These are phyloP conservation scores for Turritis glabra DNA, from an alignment of 345 rosid species.

Conservation along the genomic window DNA sequence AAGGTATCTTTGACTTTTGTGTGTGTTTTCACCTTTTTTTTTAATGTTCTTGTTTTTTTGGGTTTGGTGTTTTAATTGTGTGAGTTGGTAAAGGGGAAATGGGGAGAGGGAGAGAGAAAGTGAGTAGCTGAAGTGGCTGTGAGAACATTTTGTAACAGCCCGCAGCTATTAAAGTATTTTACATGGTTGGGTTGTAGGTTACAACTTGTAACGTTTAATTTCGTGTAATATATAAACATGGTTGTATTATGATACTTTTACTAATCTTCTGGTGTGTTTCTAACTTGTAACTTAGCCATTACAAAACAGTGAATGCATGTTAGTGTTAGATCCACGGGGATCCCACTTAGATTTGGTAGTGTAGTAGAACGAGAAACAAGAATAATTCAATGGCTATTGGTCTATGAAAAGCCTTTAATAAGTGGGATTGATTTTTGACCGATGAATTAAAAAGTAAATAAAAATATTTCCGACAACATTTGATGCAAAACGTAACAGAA, in stretches of 20 bases:
- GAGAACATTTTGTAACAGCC: conserved; percentile 43
- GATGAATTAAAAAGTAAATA: neutral
- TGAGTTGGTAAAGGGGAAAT: conserved; percentile 16
- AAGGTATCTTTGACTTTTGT: conserved; percentile 40
- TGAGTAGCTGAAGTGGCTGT: conserved; percentile 39
- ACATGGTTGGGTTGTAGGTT: conserved; percentile 25
- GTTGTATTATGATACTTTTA: conserved; percentile 18
- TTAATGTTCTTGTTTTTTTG: neutral
- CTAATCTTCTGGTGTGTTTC: neutral
- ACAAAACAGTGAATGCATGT: conserved; percentile 14
- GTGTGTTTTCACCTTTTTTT: conserved; percentile 18
- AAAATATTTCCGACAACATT: conserved; percentile 31
- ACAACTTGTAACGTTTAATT: conserved; percentile 28
- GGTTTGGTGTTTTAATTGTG: conserved; percentile 33
- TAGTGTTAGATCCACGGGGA: conserved; percentile 33
- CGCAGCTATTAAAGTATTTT: conserved; percentile 37
- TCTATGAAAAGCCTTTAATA: conserved; percentile 26
- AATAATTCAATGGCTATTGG: conserved; percentile 34
- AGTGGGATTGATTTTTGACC: conserved; percentile 37
- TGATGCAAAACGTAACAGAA: conserved; percentile 37
- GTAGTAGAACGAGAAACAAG: conserved; percentile 18
- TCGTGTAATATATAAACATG: conserved; percentile 28
- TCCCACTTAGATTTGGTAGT: conserved; percentile 36
- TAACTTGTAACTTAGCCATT: neutral
- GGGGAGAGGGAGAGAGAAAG: conserved; percentile 17